Base-by-base conservation (phyloP, 2,329 filamentous ascomycete genomes). In the Trichoderma polysporum region DNA sequence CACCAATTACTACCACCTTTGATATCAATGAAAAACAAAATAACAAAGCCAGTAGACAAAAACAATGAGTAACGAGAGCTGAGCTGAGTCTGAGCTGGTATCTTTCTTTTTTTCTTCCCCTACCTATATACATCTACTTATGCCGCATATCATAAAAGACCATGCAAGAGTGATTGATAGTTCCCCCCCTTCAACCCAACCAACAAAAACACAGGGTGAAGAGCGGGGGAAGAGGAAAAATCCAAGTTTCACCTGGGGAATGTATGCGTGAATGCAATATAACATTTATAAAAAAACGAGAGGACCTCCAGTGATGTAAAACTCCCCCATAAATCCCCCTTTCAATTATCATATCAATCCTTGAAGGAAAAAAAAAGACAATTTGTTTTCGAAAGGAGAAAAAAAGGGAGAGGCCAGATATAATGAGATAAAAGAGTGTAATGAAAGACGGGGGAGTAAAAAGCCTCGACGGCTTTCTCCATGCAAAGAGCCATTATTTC, bases 401-500 rank as follows among this genome's bases (percentile, higher is more conserved):
- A 37, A 15, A 22, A 22, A 52, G 41, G 37, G 25, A 29, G 17
- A n/a, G 59, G 39, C 17, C 33, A 41, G n/a, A 41, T 10, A 9
- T 41, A 45, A 62, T 54, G 45, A 65, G 57, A 66, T 65, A 53
- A 66, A 66, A 29, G 49, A 61, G 49, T 27, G 50, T 67, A 62
- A 49, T 29, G 65, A 62, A 60, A 57, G 37, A 53, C 27, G 37
- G 39, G 49, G 61, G 65, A 37, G 37, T 41, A 41, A 41, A 41
- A 47, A 56, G 37, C 37, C 47, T 45, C 22, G 29, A n/a, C 35
- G 47, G 29, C 49, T 47, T 58, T 35, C 57, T 59, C 56, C 49
- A 66, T 66, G 64, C 64, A 54, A 41, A 60, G 22, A 45, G 50
- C 37, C 56, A 50, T 67, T 57, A 62, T 41, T 35, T 67, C 65